Evolutionary conservation across 2,329 filamentous ascomycete species (phyloP).

Genomic region (Pseudogymnoascus sp.): DNA sequence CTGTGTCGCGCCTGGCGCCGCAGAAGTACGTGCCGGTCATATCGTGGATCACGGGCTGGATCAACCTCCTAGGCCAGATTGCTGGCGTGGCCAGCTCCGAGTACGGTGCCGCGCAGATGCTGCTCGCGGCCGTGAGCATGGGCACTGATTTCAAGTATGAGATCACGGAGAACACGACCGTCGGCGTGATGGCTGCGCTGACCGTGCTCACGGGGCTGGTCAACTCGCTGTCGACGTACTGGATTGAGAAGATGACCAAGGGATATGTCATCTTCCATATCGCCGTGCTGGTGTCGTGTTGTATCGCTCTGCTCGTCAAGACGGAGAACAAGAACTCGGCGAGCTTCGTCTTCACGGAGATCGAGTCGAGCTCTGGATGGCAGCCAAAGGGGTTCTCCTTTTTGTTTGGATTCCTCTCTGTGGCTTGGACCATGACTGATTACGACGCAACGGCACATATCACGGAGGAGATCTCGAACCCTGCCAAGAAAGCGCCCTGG

Average conservation of each 20-base stretch:
- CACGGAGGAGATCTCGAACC: constrained; percentile 45
- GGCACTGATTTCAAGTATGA: constrained; percentile 39
- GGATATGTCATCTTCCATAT: constrained; percentile 52
- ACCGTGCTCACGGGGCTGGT: constrained; percentile 44
- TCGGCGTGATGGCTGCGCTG: constrained; percentile 49
- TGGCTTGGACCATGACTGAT: constrained; percentile 54
- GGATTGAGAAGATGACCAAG: constrained; percentile 52
- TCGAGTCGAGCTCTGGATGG: constrained; percentile 47
- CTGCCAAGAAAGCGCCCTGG: constrained; percentile 45
- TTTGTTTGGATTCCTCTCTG: constrained; percentile 53
- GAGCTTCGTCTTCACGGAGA: constrained; percentile 47
- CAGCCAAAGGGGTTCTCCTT: constrained; percentile 47
- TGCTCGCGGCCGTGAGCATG: constrained; percentile 49
- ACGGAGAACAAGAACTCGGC: constrained; percentile 44
- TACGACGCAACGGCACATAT: constrained; percentile 43
- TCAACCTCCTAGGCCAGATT: constrained; percentile 44
- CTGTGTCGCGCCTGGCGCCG: constrained; percentile 46
- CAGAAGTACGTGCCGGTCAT: constrained; percentile 40
- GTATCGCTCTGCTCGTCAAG: constrained; percentile 43
- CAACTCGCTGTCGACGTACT: constrained; percentile 49
- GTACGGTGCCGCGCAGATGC: constrained; percentile 49
- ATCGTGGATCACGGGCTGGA: constrained; percentile 39
- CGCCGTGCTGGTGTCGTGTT: constrained; percentile 42
- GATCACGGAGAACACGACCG: constrained; percentile 40
- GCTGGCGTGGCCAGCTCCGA: constrained; percentile 48